Conservation (phyloP, 2,329 filamentous ascomycete species). For the Trichoderma koningiopsis region DNA sequence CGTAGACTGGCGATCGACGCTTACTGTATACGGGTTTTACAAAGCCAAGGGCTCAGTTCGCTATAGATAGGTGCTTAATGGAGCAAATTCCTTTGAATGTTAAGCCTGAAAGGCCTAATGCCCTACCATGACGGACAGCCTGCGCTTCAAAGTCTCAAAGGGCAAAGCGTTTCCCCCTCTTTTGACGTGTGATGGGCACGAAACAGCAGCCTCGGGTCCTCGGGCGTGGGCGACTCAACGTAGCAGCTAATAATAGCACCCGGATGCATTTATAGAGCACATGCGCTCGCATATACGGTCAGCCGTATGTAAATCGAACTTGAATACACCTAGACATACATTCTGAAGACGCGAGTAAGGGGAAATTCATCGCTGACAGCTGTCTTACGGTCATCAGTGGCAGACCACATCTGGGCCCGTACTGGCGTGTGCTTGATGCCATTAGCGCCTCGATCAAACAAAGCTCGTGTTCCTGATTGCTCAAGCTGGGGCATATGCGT, state of each 20-base stretch:
- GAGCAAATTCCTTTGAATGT: background rate
- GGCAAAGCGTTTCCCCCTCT: background rate
- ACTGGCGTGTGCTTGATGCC: background rate
- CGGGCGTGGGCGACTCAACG: background rate
- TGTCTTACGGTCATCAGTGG: background rate
- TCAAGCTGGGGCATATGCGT: background rate
- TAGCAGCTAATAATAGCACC: background rate
- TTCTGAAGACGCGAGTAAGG: background rate
- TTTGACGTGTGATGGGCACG: background rate
- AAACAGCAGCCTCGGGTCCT: background rate
- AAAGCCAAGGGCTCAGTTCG: background rate
- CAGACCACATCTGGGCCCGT: background rate
- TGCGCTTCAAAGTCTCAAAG: background rate
- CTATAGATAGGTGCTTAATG: background rate
- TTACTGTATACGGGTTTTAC: background rate
- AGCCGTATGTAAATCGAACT: background rate
- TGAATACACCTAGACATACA: background rate
- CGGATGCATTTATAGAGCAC: background rate
- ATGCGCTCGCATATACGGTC: background rate
- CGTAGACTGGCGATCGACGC: background rate
- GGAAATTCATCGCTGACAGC: background rate
- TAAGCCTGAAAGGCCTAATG: background rate
- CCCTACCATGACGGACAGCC: no score
- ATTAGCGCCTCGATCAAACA: background rate
- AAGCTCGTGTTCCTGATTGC: conserved; percentile 8